Evolutionary conservation across 108 stramenopile genomes (phyloP).

Genomic region (Nitzschia palea): DNA sequence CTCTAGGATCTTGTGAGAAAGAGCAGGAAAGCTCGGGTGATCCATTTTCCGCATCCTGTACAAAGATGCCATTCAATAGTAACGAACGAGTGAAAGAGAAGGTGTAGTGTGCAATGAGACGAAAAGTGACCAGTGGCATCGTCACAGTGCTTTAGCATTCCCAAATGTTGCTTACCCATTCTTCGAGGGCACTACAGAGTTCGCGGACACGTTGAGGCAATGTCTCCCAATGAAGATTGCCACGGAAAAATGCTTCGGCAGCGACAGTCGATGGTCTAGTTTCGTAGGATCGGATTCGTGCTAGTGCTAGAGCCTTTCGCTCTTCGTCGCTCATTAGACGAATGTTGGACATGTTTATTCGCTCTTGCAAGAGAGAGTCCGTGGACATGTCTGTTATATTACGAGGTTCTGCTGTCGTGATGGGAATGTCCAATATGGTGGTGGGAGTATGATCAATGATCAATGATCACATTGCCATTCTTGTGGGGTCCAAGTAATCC

Average conservation of each 20-base stretch:
- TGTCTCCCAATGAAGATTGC: slow-evolving; percentile 29
- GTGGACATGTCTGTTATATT: no score
- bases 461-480: no score
- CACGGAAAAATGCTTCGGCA: slow-evolving; percentile 42
- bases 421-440: no score
- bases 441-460: no score
- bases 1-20: slow-evolving; percentile 41
- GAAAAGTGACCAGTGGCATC: no score
- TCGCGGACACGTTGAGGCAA: slow-evolving; percentile 39
- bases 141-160: no score
- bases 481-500: no score
- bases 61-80: no score
- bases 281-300: background rate
- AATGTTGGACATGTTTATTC: no score
- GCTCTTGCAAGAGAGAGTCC: background rate
- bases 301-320: background rate
- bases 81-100: no score
- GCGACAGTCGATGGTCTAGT: slow-evolving; percentile 32
- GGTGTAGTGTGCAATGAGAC: no score
- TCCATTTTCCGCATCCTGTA: slow-evolving; percentile 20
- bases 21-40: slow-evolving; percentile 20
- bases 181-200: slow-evolving; percentile 21
- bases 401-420: no score
- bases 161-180: slow-evolving; percentile 39
- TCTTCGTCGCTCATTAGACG: background rate